These are phyloP conservation scores for Crithidia fasciculata DNA, from an alignment of 208 protist species.

Conservation along the genomic window DNA sequence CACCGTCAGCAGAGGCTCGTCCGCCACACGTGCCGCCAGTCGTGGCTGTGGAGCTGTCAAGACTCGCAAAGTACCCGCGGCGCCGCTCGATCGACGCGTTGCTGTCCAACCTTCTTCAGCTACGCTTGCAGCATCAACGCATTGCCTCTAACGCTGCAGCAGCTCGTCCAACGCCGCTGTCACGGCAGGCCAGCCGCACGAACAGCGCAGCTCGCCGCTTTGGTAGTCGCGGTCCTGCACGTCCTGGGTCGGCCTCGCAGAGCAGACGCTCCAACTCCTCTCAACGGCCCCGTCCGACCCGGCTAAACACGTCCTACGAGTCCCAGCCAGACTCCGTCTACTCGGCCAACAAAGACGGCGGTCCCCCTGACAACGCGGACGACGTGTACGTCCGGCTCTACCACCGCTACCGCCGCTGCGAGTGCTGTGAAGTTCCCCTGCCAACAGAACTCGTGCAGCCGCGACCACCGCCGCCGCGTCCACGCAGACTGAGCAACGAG, in stretches of 20 bases:
- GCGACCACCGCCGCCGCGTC: conserved; percentile 5
- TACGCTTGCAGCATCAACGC: conserved; percentile 16
- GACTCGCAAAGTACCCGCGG: neutral
- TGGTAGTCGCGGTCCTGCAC: neutral
- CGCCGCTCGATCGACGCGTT: conserved; percentile 5
- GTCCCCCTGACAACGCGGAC: neutral
- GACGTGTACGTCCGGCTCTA: neutral
- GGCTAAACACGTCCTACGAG: neutral
- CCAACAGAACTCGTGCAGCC: neutral
- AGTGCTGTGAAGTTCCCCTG: conserved; percentile 15
- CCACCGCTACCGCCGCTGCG: conserved; percentile 4
- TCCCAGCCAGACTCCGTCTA: neutral
- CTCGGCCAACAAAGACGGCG: neutral
- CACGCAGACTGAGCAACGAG: neutral
- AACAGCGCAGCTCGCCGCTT: neutral
- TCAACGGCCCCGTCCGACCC: neutral
- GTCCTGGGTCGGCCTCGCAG: neutral
- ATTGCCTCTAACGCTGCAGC: neutral
- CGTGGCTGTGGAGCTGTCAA: neutral
- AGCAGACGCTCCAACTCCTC: neutral
- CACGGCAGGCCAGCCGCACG: neutral
- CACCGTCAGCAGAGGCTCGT: too few species aligned
- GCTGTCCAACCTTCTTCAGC: conserved; percentile 5
- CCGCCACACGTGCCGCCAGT: neutral
- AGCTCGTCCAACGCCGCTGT: neutral